phyloP scores from a whole-genome alignment of 2,329 filamentous ascomycete species.

The Pseudopyricularia cyperi region DNA sequence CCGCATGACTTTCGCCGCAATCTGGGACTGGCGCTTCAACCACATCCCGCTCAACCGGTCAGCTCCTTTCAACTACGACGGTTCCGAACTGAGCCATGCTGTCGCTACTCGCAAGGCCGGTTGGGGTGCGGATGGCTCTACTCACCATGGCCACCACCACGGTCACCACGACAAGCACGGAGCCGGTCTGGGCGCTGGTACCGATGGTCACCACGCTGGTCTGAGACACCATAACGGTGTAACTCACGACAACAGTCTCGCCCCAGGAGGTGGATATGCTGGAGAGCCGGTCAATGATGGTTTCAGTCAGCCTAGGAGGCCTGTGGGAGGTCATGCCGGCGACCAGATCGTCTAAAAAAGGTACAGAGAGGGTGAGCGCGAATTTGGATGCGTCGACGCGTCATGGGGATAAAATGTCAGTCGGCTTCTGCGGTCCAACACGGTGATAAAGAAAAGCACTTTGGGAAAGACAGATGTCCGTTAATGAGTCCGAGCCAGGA shows the following conservation, averaged over 20 bases:
- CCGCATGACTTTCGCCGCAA: conserved; percentile 50
- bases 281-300: not conserved
- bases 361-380: no score
- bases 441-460: not conserved
- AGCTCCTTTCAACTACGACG: conserved; percentile 17
- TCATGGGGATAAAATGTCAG: no score
- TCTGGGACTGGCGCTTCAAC: conserved; percentile 57
- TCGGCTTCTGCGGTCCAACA: no score
- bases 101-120: conserved; percentile 2
- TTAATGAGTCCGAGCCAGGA: not conserved
- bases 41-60: conserved; percentile 47
- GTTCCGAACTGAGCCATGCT: not conserved
- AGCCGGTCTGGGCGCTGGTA: not conserved
- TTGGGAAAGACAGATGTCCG: not conserved
- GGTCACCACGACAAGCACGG: not conserved
- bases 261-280: not conserved
- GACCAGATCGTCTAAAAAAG: not conserved
- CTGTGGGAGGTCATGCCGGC: not conserved
- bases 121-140: not conserved
- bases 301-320: conserved; percentile 1
- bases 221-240: not conserved
- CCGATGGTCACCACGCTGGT: not conserved
- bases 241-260: not conserved
- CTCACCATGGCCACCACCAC: conserved; percentile 1
- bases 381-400: no score